Evolutionary conservation across 495 filamentous ascomycete genomes (phyloP).

Genomic region (Penicillium cosmopolitanum): DNA sequence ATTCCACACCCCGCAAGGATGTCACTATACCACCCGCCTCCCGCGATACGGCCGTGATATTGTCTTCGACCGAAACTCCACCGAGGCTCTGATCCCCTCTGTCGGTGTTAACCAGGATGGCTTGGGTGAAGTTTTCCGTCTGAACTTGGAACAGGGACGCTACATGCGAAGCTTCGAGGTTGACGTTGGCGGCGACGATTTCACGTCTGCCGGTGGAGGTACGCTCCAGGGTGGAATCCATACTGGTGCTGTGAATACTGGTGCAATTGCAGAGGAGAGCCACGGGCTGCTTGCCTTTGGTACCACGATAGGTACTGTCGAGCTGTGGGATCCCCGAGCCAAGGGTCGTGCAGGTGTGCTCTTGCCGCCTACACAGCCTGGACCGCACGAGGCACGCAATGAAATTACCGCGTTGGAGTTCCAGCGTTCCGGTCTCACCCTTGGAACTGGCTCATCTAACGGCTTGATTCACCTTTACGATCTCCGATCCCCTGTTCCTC

Average conservation of each 20-base stretch:
- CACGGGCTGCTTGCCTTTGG: conserved; percentile 94
- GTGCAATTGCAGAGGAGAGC: conserved; percentile 84
- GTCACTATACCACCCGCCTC: conserved; percentile 83
- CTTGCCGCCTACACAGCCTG: conserved; percentile 45
- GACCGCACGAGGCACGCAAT: conserved; percentile 55
- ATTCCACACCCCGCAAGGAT: conserved; percentile 89
- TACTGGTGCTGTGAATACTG: conserved; percentile 84
- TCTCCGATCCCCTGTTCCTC: conserved; percentile 81
- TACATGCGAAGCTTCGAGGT: conserved; percentile 83
- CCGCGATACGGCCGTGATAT: conserved; percentile 93
- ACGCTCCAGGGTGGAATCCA: conserved; percentile 82
- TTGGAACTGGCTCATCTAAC: conserved; percentile 85
- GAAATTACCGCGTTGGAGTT: conserved; percentile 90
- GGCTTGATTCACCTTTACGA: conserved; percentile 94
- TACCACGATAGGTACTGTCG: conserved; percentile 92
- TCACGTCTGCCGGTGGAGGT: conserved; percentile 61
- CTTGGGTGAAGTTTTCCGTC: conserved; percentile 85
- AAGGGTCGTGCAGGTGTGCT: conserved; percentile 81
- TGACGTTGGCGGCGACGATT: conserved; percentile 84
- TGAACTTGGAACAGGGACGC: conserved; percentile 88
- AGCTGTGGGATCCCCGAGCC: conserved; percentile 91
- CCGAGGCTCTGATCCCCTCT: conserved; percentile 84
- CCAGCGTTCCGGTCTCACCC: conserved; percentile 77
- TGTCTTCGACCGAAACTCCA: conserved; percentile 79
- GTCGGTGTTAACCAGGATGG: conserved; percentile 87